Evolutionary conservation across 208 protist species (phyloP), one percentile per base, ranked within the genome.

Genomic region (Leishmania aethiopica): DNA sequence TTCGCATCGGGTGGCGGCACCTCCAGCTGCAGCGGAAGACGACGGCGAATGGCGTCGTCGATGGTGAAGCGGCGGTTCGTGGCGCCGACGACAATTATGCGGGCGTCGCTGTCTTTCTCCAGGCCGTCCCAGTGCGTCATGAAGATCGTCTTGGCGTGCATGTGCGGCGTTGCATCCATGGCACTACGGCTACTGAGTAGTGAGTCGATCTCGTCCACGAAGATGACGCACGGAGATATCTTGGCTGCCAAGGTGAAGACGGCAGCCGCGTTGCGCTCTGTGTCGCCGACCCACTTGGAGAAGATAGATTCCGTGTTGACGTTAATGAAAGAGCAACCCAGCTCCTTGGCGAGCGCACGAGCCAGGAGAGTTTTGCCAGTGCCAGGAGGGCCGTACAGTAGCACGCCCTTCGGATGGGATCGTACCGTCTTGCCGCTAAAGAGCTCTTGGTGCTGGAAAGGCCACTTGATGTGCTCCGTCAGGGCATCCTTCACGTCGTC

Each of bases 331-430:
- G 95, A 97, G 59, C 99, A 99, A 66, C 99, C 97, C 2, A 99
- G 99, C 84, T 99, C 87, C 86, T 99, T 99, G 5, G 99, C 99
- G 22, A 99, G 94, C 5, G 99, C 99, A 66, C 99, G 90, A 3
- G 99, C 99, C 47, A 99, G 92, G 11, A 99, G 89, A 3, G 99
- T 99, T 90, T 99, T 99, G 74, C 99, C 99, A 0, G 98, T 99
- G 37, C 99, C 99, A 35, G 99, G 99, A n/a, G 99, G 99, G 2
- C 99, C 99, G 88, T 99, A 99, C n/a, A 99, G 90, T 13, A 99
- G 93, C 57, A 99, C 98, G 66, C 99, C 99, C 86, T 99, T 99
- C 49, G 99, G 99, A 73, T 99, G 99, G 7, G 93, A 95, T 17
- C 93, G 93, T n/a, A 97, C 78, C 22, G 92, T 93, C 37, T 92